Evolutionary conservation across 2,329 filamentous ascomycete species (phyloP).

Genomic region (Samsoniella hepiali): DNA sequence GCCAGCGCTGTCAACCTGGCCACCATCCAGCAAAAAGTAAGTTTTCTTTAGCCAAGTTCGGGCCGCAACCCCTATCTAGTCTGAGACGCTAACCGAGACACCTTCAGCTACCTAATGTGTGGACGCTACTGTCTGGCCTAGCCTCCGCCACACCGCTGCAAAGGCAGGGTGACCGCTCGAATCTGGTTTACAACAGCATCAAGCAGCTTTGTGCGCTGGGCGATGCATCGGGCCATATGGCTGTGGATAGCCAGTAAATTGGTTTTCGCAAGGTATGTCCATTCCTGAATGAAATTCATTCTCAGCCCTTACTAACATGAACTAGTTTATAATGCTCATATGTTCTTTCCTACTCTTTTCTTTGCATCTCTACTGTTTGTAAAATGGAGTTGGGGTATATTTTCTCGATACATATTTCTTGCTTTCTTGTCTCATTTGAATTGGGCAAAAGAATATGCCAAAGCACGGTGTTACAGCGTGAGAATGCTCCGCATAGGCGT

Average conservation of each 20-base stretch:
- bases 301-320: not conserved
- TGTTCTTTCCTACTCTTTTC: not conserved
- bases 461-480: conserved; percentile 11
- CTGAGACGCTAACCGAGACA: conserved; percentile 16
- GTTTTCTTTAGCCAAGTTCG: conserved; percentile 4
- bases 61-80: not conserved
- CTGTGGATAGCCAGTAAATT: conserved; percentile 10
- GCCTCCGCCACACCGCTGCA: conserved; percentile 18
- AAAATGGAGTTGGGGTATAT: not conserved
- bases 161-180: conserved; percentile 19
- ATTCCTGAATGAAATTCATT: not conserved
- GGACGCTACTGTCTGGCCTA: conserved; percentile 18
- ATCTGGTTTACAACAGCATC: conserved; percentile 19
- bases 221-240: conserved; percentile 11
- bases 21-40: conserved; percentile 19
- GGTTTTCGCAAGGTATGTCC: not conserved
- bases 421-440: not conserved
- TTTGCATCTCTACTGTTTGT: not conserved
- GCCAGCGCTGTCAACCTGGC: conserved; percentile 10
- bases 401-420: conserved; percentile 2
- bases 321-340: not conserved
- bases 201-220: conserved; percentile 20
- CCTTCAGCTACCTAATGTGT: conserved; percentile 19
- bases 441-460: conserved; percentile 1
- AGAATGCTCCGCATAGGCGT: conserved; percentile 15